Evolutionary conservation across 2,329 filamentous ascomycete genomes (phyloP), one percentile per base, ranked within the genome.

Genomic region (Periglandula ipomoeae): DNA sequence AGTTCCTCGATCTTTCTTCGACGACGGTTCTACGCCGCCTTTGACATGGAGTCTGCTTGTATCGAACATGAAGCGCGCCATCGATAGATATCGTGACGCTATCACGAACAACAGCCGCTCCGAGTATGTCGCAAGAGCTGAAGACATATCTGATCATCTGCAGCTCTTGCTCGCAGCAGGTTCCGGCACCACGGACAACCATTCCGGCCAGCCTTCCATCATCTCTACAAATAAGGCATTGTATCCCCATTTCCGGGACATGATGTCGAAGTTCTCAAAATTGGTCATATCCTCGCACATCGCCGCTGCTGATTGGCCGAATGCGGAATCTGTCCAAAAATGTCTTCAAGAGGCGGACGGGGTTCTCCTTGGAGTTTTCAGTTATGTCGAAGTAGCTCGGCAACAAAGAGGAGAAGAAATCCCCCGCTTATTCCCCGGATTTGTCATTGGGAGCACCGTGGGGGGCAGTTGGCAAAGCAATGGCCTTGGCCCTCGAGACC

Each of bases 261-360:
- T 97, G 84, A 98, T 98, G 93, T 97, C 93, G 40, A 90, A 95
- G 59, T 98, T 98, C 65, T 97, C 93, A n/a, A 98, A 98, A 66
- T 76, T 98, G 9, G 93, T 98, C 40, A 84, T 98, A 44, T 98
- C 93, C 3, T 97, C 93, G 13, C 93, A 98, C 63, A 96, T 98
- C 63, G 93, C 93, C 35, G 89, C 91, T 5, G 88, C 91, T 30
- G 93, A 98, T 69, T 97, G 89, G 81, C 90, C 91, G 8, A 89
- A 91, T 48, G 84, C 88, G 15, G 93, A 98, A 66, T 94, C 91
- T 1, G 87, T 91, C 52, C 85, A 93, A 48, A 98, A 98, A 65
- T 98, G 93, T 61, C 69, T 97, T 55, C 89, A 94, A 63, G 93
- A 98, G 70, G 93, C 93, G n/a, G 93, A 98, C 53, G 93, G 93